Conservation (phyloP, 2,329 filamentous ascomycete species). For the Ilyonectria destructans region DNA sequence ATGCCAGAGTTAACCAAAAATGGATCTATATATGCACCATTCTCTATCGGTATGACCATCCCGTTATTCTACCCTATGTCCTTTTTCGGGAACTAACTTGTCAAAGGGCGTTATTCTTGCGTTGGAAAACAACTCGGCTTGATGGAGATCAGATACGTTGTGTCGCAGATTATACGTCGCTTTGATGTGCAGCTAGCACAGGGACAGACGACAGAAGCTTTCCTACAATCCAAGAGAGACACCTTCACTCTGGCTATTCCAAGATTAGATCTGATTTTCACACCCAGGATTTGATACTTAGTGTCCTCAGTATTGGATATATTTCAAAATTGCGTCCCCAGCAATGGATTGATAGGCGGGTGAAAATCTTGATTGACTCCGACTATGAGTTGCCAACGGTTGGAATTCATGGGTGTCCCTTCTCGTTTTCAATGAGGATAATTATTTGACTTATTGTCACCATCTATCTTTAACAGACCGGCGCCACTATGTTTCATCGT, state of each 20-base stretch:
- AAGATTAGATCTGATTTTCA: background rate
- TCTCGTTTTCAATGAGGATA: too few species aligned
- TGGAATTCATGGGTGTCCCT: too few species aligned
- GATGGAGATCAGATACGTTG: constrained; percentile 46
- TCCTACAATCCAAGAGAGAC: background rate
- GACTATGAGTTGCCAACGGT: too few species aligned
- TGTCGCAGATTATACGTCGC: background rate
- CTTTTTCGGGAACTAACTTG: background rate
- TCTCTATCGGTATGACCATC: constrained; percentile 43
- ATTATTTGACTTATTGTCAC: too few species aligned
- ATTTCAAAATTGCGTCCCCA: too few species aligned
- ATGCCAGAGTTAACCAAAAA: constrained; percentile 48
- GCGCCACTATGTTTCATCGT: too few species aligned
- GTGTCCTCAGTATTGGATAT: too few species aligned
- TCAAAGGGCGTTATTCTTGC: constrained; percentile 52
- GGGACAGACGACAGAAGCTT: background rate
- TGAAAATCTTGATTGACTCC: too few species aligned
- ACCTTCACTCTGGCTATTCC: background rate
- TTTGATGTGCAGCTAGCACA: background rate
- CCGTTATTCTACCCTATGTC: background rate
- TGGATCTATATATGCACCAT: constrained; percentile 46
- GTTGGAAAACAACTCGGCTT: constrained; percentile 56
- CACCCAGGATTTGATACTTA: background rate
- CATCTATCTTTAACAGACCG: too few species aligned
- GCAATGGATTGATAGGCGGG: too few species aligned